These are phyloP conservation scores for Vairimorpha ceranae DNA, from an alignment of 371 early-diverging fungal genomes.

Conservation along the genomic window DNA sequence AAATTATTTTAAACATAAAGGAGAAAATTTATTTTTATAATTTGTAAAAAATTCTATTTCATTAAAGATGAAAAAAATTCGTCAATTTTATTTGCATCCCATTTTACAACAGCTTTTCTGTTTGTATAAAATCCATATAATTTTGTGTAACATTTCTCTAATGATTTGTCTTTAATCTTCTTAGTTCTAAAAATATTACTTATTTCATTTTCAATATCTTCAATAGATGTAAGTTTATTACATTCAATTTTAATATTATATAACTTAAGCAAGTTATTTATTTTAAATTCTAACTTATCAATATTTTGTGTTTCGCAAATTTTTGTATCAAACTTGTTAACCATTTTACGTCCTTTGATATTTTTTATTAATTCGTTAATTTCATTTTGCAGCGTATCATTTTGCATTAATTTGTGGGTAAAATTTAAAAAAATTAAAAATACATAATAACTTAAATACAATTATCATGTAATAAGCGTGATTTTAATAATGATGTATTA, in stretches of 20 bases:
- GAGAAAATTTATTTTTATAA: too few species aligned
- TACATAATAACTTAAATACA: too few species aligned
- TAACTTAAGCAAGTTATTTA: background rate
- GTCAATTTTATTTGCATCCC: constrained; percentile 36
- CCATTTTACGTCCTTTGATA: background rate
- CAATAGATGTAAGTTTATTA: background rate
- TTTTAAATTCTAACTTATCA: background rate
- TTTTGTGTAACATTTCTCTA: constrained; percentile 25
- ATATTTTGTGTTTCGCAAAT: background rate
- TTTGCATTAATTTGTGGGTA: background rate
- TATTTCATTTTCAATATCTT: background rate
- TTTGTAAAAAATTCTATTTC: constrained; percentile 14
- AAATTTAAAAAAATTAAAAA: background rate
- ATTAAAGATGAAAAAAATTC: constrained; percentile 36
- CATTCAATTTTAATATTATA: background rate
- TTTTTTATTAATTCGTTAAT: background rate
- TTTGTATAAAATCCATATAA: constrained; percentile 29
- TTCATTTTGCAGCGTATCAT: background rate
- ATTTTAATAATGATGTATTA: too few species aligned
- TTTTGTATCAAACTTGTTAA: background rate
- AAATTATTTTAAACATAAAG: too few species aligned
- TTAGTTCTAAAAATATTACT: background rate
- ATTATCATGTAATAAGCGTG: too few species aligned
- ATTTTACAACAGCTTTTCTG: constrained; percentile 6
- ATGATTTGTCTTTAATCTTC: constrained; percentile 4